Conservation (phyloP, 169 alveolate genomes). For the Theileria luwenshuni region DNA sequence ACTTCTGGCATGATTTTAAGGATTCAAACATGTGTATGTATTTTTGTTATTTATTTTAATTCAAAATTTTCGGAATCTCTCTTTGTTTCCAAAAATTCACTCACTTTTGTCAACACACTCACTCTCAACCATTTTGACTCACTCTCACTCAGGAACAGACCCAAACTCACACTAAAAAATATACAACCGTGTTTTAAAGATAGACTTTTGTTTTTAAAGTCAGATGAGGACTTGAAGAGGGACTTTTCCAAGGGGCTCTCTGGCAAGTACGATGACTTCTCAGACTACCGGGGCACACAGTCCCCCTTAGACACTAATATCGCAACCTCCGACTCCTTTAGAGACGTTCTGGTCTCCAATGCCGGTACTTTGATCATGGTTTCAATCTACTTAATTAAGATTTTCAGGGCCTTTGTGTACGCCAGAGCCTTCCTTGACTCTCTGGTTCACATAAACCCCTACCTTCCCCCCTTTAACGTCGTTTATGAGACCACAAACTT, state of each 20-base stretch:
- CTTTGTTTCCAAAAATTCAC: background rate
- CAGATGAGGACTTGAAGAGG: background rate
- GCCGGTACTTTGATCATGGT: constrained; percentile 34
- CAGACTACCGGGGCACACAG: background rate
- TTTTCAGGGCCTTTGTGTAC: constrained; percentile 73
- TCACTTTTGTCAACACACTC: constrained; percentile 7
- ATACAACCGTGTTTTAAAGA: background rate
- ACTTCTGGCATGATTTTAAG: background rate
- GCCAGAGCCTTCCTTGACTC: constrained; percentile 79
- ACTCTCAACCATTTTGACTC: background rate
- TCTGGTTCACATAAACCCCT: constrained; percentile 83
- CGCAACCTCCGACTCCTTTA: background rate
- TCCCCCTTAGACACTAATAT: background rate
- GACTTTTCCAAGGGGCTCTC: background rate
- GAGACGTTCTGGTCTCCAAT: constrained; percentile 39
- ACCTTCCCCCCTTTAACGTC: constrained; percentile 77
- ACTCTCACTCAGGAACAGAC: background rate
- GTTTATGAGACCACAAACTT: constrained; percentile 74
- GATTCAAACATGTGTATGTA: background rate
- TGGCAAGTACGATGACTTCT: background rate
- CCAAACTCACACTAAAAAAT: background rate
- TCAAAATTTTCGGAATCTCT: background rate
- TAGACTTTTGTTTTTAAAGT: background rate
- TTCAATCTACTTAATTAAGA: constrained; percentile 62
- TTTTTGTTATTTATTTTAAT: constrained; percentile 3